Evolutionary conservation across 1,284 basidiomycete genomes (phyloP).

Genomic region (Somion occarium): DNA sequence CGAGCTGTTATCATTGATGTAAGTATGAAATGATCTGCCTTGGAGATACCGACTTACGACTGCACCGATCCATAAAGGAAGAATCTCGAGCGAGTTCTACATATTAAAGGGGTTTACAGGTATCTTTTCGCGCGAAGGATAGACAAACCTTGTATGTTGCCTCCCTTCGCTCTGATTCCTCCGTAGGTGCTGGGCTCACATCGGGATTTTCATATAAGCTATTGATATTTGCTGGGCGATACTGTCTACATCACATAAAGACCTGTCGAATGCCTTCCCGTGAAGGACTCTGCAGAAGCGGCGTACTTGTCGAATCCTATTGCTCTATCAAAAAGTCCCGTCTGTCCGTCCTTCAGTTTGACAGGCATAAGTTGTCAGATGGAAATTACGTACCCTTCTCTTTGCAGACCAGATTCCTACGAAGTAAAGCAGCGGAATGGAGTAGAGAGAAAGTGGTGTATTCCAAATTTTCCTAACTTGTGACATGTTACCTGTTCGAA

Average conservation of each 20-base stretch:
- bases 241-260: background rate
- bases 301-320: constrained; percentile 6
- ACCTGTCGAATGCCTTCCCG: background rate
- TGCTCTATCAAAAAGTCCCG: background rate
- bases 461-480: too few species aligned
- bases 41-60: constrained; percentile 2
- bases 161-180: background rate
- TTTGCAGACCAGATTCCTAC: constrained; percentile 5
- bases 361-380: background rate
- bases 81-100: constrained; percentile 7
- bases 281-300: background rate
- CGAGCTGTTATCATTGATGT: background rate
- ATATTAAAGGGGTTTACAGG: background rate
- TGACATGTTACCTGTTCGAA: too few species aligned
- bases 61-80: constrained; percentile 9
- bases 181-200: background rate
- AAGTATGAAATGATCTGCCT: background rate
- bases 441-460: constrained; percentile 7
- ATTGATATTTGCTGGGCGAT: constrained; percentile 2
- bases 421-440: constrained; percentile 5
- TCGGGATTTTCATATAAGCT: constrained; percentile 3
- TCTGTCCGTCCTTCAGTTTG: background rate
- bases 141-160: constrained; percentile 5
- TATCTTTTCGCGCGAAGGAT: background rate
- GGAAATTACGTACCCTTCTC: constrained; percentile 1